Evolutionary conservation across 306 rosid species (phyloP), one percentile per base, ranked within the genome.

Genomic region (Arachis stenosperma): DNA sequence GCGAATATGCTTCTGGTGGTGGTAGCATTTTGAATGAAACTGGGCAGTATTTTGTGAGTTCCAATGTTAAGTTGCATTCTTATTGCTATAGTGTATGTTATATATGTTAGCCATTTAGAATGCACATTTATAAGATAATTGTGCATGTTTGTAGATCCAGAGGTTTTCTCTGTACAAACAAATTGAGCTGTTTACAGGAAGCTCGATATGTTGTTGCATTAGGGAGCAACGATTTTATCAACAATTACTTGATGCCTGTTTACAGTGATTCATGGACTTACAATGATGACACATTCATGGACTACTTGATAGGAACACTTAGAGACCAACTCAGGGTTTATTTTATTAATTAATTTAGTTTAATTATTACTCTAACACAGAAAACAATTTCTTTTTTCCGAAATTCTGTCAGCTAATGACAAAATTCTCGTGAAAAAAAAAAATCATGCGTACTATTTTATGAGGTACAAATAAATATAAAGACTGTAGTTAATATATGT

Each of bases 191-290:
- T 94, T 90, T 88, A 80, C 75, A 74, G 71, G 89, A 40, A 55
- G 83, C 90, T 44, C 82, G 58, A 39, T 94, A 88, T 75, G 97
- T 91, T 63, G 88, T 91, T 7, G 98, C 99, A 70, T 77, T 94
- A 69, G 98, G 99, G 11, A 94, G 99, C 82, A 94, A 94, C 52
- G 99, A 94, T 42, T 91, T 94, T 86, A 94, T 91, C 67, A 94
- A 94, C 88, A 91, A 94, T 65, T 94, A 88, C 86, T 81, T 94
- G 73, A 91, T 88, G 98, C 96, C 98, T n/a, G 86, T 87, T 78
- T 94, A 91, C 54, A 40, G 52, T 0, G 99, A 94, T 77, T 90
- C 99, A 4, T 94, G 97, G 98, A 90, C 73, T 54, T 91, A 94
- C 85, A 91, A 94, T 17, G 99, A 94, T 77, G 73, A 85, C 33